Evolutionary conservation across 1,284 basidiomycete genomes (phyloP).

Genomic region (Serendipita sp.): DNA sequence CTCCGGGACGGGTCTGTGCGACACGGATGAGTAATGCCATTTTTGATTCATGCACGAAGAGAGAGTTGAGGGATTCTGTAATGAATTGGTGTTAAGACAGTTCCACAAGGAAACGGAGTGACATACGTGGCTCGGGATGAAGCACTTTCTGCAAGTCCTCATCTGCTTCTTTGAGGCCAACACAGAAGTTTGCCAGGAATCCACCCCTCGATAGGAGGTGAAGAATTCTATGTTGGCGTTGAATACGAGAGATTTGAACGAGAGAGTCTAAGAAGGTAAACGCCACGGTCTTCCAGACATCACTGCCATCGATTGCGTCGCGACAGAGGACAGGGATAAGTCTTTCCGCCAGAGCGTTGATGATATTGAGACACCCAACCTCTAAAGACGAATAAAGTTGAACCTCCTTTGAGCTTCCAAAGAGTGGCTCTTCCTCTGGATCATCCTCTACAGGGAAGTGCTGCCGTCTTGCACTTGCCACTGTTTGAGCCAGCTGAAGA

Average conservation of each 20-base stretch:
- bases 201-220: slow-evolving; percentile 60
- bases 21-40: slow-evolving; percentile 79
- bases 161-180: slow-evolving; percentile 75
- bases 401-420: slow-evolving; percentile 9
- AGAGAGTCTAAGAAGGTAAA: slow-evolving; percentile 77
- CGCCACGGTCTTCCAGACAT: slow-evolving; percentile 92
- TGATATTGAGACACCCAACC: slow-evolving; percentile 41
- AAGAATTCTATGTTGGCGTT: slow-evolving; percentile 46
- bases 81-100: slow-evolving; percentile 5
- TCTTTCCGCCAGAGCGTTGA: slow-evolving; percentile 57
- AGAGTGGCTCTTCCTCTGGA: slow-evolving; percentile 18
- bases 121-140: slow-evolving; percentile 74
- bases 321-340: slow-evolving; percentile 67
- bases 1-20: slow-evolving; percentile 67
- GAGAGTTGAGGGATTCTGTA: slow-evolving; percentile 72
- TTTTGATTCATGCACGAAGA: slow-evolving; percentile 93
- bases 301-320: slow-evolving; percentile 86
- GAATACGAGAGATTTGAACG: slow-evolving; percentile 46
- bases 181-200: slow-evolving; percentile 71
- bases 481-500: slow-evolving; percentile 52
- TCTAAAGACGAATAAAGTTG: slow-evolving; percentile 36
- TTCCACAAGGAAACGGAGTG: background rate
- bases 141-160: slow-evolving; percentile 64
- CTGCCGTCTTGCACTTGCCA: background rate
- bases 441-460: slow-evolving; percentile 12